phyloP scores from a whole-genome alignment of 345 rosid species.

The Eucalyptus curtisii region DNA sequence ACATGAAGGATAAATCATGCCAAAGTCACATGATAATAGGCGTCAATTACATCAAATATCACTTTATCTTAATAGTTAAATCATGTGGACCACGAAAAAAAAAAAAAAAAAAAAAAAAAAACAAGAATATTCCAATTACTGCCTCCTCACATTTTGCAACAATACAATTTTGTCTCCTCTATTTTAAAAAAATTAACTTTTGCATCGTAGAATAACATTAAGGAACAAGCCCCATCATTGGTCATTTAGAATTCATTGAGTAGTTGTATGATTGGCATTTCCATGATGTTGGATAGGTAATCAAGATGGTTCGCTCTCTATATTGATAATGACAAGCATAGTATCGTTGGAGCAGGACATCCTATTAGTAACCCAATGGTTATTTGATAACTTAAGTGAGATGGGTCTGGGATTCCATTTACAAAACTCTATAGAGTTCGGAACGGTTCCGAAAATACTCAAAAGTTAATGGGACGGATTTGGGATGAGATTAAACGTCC shows the following conservation, averaged over 20 bases:
- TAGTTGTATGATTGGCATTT: background rate
- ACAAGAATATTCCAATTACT: background rate
- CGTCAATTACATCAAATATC: background rate
- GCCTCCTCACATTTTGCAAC: background rate
- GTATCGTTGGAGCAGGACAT: background rate
- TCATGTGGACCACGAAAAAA: background rate
- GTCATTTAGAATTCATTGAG: background rate
- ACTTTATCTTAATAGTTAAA: background rate
- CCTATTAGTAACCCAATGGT: background rate
- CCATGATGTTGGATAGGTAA: background rate
- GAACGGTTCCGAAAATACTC: background rate
- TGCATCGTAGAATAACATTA: background rate
- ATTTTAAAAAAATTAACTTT: background rate
- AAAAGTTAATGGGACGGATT: background rate
- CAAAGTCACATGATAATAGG: background rate
- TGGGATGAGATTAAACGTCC: background rate
- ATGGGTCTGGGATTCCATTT: background rate
- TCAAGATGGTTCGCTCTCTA: background rate
- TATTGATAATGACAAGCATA: background rate
- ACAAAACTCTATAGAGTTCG: background rate
- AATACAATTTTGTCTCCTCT: background rate
- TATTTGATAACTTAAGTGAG: background rate
- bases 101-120: background rate
- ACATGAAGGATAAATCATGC: background rate
- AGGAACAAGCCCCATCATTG: background rate